phyloP scores from a whole-genome alignment of 805 yeast genomes.

The Hanseniaspora valbyensis region DNA sequence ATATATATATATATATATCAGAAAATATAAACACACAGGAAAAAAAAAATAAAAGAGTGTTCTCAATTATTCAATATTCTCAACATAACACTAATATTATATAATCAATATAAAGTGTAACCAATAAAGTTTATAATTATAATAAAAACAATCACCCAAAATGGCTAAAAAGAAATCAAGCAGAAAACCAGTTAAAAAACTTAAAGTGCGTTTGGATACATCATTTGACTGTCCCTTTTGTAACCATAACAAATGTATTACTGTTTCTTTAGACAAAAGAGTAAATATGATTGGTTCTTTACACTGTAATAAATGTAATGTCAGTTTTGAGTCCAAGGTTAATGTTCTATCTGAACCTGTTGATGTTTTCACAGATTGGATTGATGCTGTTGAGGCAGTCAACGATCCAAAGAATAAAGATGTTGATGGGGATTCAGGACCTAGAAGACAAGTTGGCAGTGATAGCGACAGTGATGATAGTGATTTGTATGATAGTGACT shows the following conservation, averaged over 20 bases:
- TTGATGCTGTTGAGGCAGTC: constrained; percentile 80
- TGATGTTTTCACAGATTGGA: constrained; percentile 95
- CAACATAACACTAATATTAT: neutral
- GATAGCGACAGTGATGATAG: constrained; percentile 23
- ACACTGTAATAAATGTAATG: constrained; percentile 89
- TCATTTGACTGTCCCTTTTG: constrained; percentile 87
- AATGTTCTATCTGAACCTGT: constrained; percentile 73
- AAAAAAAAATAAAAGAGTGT: too few relatives aligned
- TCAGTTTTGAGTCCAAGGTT: constrained; percentile 78
- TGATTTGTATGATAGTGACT: constrained; percentile 31
- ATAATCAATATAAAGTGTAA: too few relatives aligned
- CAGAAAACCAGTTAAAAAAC: constrained; percentile 66
- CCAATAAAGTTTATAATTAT: too few relatives aligned
- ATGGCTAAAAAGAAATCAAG: constrained; percentile 73
- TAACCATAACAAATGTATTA: constrained; percentile 86
- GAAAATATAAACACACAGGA: too few relatives aligned
- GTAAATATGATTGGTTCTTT: constrained; percentile 63
- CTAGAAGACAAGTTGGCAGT: constrained; percentile 19
- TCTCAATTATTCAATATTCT: too few relatives aligned
- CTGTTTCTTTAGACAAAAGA: constrained; percentile 79
- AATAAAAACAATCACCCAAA: neutral
- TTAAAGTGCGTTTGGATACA: constrained; percentile 69
- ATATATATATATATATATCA: too few relatives aligned
- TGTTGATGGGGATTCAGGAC: constrained; percentile 24
- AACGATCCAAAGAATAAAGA: constrained; percentile 32